These are phyloP conservation scores for Beverwykella pulmonaria DNA, from an alignment of 495 filamentous ascomycete genomes.

Conservation along the genomic window DNA sequence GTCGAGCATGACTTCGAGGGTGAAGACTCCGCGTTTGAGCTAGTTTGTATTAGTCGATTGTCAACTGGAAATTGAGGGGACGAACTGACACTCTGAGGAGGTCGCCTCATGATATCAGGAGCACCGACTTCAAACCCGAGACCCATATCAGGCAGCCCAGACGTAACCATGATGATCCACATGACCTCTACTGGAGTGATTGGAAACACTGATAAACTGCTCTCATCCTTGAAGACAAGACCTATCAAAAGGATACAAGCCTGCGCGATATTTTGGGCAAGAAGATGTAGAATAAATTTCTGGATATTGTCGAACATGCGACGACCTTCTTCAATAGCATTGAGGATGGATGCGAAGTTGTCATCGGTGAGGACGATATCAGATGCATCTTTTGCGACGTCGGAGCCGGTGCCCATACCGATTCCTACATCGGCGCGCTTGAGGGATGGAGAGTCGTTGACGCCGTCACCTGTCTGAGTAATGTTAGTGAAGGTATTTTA, in stretches of 20 bases:
- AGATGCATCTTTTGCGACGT: slow-evolving; percentile 85
- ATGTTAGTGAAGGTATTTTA: not conserved
- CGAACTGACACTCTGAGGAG: slow-evolving; percentile 58
- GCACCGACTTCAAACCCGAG: slow-evolving; percentile 71
- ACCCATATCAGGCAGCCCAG: slow-evolving; percentile 73
- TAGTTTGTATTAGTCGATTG: slow-evolving; percentile 3
- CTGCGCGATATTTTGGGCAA: slow-evolving; percentile 74
- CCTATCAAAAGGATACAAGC: slow-evolving; percentile 71
- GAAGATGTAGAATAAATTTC: slow-evolving; percentile 77
- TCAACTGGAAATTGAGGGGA: not conserved
- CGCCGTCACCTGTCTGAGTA: slow-evolving; percentile 75
- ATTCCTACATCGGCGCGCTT: slow-evolving; percentile 84
- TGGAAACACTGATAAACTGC: slow-evolving; percentile 70
- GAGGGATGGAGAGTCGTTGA: slow-evolving; percentile 82
- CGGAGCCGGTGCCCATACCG: slow-evolving; percentile 78
- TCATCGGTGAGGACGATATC: slow-evolving; percentile 81
- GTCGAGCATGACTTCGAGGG: slow-evolving; percentile 66
- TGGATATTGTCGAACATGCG: slow-evolving; percentile 83
- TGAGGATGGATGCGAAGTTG: slow-evolving; percentile 81
- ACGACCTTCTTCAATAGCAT: slow-evolving; percentile 73
- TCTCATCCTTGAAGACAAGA: slow-evolving; percentile 68
- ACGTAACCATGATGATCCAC: slow-evolving; percentile 80
- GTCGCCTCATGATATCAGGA: slow-evolving; percentile 68
- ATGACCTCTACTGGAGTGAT: slow-evolving; percentile 74
- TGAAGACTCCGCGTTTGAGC: slow-evolving; percentile 67